A percentile compares a stretch with the other conserved stretches of the same genome.
Evolutionary conservation across 805 yeast genomes (phyloP).

Genomic region (Millerago galiae): DNA sequence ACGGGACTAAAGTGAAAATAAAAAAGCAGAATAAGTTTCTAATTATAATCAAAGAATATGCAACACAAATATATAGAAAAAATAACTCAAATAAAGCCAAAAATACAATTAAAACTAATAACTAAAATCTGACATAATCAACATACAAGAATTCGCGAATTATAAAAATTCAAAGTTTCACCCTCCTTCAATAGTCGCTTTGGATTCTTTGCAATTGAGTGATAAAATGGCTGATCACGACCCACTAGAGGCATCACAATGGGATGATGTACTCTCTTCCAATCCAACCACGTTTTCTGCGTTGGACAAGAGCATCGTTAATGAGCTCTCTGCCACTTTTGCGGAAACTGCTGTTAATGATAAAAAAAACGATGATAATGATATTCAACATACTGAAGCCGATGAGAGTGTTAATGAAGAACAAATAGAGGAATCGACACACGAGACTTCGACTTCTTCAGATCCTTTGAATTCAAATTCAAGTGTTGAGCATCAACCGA

Average conservation of each 20-base stretch:
- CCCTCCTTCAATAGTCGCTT: not conserved
- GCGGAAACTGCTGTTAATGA: constrained; percentile 3
- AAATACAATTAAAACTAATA: too few relatives aligned
- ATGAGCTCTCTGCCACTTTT: constrained; percentile 18
- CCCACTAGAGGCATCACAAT: constrained; percentile 47
- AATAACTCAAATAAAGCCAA: too few relatives aligned
- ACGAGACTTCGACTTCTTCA: too few relatives aligned
- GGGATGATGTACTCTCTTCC: constrained; percentile 51
- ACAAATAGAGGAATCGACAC: not conserved
- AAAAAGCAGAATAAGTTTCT: too few relatives aligned
- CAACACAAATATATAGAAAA: too few relatives aligned
- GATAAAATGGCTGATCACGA: constrained; percentile 23
- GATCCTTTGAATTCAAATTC: not conserved
- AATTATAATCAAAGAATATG: too few relatives aligned
- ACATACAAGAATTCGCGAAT: too few relatives aligned
- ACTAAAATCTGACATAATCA: not conserved
- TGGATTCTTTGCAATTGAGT: not conserved
- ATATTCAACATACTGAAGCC: constrained; percentile 3
- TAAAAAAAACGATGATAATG: constrained; percentile 4
- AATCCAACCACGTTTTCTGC: constrained; percentile 16
- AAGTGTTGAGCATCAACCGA: constrained; percentile 1
- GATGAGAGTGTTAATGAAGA: not conserved
- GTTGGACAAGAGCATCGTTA: constrained; percentile 6
- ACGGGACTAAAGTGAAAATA: too few relatives aligned
- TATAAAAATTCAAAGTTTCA: not conserved